Conservation (phyloP, 75 land plant species). For the Selaginella moellendorffii region DNA sequence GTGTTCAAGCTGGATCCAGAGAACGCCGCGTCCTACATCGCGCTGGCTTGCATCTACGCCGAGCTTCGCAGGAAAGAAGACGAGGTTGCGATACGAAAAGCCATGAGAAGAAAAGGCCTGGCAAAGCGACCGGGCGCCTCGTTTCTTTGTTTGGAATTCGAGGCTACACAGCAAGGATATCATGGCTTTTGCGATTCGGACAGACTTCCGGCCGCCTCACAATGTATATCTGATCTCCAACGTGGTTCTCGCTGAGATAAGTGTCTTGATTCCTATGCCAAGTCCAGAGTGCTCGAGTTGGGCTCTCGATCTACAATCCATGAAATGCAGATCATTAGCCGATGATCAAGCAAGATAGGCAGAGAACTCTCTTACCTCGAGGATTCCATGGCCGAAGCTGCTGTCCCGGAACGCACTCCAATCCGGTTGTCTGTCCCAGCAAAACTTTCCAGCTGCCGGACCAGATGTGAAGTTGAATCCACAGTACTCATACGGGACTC, state of each 20-base stretch:
- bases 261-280: constrained; percentile 85
- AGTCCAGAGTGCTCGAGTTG: constrained; percentile 79
- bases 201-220: constrained; percentile 53
- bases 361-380: constrained; percentile 40
- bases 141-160: too few relatives aligned
- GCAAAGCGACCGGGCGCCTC: too few relatives aligned
- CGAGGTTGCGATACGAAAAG: too few relatives aligned
- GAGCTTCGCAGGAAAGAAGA: not conserved
- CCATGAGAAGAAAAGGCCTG: too few relatives aligned
- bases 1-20: too few relatives aligned
- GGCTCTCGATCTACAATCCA: constrained; percentile 53
- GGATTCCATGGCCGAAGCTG: constrained; percentile 95
- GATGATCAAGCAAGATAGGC: not conserved
- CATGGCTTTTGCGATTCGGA: not conserved
- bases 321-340: not conserved
- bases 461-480: constrained; percentile 67
- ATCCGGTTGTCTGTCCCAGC: constrained; percentile 83
- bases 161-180: too few relatives aligned
- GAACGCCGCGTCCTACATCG: too few relatives aligned
- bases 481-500: constrained; percentile 29
- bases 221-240: constrained; percentile 73
- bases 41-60: too few relatives aligned
- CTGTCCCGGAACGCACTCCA: constrained; percentile 94
- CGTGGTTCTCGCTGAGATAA: constrained; percentile 12
- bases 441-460: constrained; percentile 71